Percentiles rank a stretch among this genome's conserved stretches.
phyloP scores from a whole-genome alignment of 177 flowering plant species.

The Vitis hybrid region DNA sequence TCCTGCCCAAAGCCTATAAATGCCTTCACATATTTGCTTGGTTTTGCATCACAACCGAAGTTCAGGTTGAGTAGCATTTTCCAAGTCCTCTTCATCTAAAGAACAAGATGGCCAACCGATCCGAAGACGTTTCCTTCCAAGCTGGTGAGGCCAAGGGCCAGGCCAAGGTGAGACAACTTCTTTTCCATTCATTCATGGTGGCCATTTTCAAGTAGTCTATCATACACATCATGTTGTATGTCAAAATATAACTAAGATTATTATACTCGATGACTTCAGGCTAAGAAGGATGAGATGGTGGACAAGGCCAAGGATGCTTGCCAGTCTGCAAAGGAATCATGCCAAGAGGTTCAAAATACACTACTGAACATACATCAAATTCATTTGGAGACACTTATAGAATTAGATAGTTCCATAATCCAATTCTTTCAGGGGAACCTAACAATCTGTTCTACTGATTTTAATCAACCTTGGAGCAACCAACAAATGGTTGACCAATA shows the following conservation, averaged over 20 bases:
- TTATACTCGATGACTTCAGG: neutral
- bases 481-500: too few species aligned
- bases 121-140: conserved; percentile 27
- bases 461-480: too few species aligned
- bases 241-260: neutral
- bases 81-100: neutral
- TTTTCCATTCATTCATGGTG: neutral
- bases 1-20: neutral
- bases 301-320: conserved; percentile 1
- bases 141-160: conserved; percentile 54
- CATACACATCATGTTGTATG: neutral
- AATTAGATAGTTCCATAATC: too few species aligned
- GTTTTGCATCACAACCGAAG: neutral
- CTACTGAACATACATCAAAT: neutral
- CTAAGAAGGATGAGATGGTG: neutral
- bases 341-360: conserved; percentile 3
- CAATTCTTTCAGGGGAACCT: too few species aligned
- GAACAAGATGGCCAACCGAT: conserved; percentile 15
- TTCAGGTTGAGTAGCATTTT: neutral
- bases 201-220: neutral
- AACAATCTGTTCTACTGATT: too few species aligned
- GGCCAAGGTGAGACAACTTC: conserved; percentile 24
- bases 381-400: too few species aligned
- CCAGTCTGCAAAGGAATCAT: conserved; percentile 7
- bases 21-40: neutral